These are phyloP conservation scores for Penicillium fimorum DNA, from an alignment of 495 filamentous ascomycete genomes.

Conservation along the genomic window DNA sequence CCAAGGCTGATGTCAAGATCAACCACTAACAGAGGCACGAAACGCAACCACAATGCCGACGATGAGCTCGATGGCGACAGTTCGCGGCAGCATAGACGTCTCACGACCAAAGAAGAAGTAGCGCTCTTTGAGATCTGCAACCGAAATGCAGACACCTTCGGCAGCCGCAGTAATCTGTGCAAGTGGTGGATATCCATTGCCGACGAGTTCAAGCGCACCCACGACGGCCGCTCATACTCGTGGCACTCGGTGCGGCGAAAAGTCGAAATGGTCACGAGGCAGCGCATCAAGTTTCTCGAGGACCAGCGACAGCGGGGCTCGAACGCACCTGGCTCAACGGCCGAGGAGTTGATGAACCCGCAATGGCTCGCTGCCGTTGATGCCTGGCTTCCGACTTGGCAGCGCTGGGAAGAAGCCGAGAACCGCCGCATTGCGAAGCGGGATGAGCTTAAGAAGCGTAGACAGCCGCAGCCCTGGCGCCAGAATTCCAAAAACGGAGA, in stretches of 20 bases:
- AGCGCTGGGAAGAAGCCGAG: constrained; percentile 41
- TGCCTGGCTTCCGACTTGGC: constrained; percentile 47
- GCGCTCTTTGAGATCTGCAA: constrained; percentile 47
- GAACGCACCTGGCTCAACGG: constrained; percentile 1
- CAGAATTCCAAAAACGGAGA: neutral
- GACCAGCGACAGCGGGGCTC: constrained; percentile 28
- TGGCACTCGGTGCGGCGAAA: constrained; percentile 50
- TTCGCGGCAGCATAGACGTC: constrained; percentile 39
- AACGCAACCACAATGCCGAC: constrained; percentile 13
- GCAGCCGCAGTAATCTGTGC: constrained; percentile 47
- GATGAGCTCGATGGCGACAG: constrained; percentile 20
- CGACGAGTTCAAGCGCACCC: constrained; percentile 38
- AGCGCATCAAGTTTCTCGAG: constrained; percentile 43
- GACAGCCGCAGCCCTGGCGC: constrained; percentile 27
- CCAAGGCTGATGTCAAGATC: constrained; percentile 1
- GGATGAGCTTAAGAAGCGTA: constrained; percentile 41
- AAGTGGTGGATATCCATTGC: constrained; percentile 49
- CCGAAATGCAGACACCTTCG: constrained; percentile 38
- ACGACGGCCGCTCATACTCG: constrained; percentile 43
- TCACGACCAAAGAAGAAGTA: constrained; percentile 47
- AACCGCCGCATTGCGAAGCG: constrained; percentile 42
- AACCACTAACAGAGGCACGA: constrained; percentile 14
- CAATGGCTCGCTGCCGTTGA: constrained; percentile 43
- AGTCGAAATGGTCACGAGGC: constrained; percentile 46
- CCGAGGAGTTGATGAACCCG: constrained; percentile 38